Evolutionary conservation across 139 green algal species (phyloP).

Genomic region (Yamagishiella unicocca): DNA sequence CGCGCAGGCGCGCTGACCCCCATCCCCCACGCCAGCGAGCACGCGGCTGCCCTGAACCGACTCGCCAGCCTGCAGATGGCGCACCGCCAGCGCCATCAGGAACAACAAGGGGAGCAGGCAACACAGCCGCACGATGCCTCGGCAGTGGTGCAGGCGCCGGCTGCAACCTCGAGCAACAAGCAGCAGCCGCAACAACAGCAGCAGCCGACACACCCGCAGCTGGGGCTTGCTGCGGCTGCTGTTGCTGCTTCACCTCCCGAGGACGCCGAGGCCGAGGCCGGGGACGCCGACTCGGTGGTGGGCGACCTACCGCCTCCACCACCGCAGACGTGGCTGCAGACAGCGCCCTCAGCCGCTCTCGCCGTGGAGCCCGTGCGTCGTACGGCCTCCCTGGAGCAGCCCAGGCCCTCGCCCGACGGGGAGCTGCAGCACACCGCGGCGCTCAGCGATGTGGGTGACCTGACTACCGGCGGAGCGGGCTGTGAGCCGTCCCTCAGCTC

Average conservation of each 20-base stretch:
- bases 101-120: not conserved
- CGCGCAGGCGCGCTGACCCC: not conserved
- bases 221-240: not conserved
- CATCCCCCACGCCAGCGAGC: not conserved
- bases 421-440: not conserved
- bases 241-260: too few relatives aligned
- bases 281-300: not conserved
- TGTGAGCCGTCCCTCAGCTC: not conserved
- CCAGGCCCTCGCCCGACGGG: not conserved
- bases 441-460: not conserved
- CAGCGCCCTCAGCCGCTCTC: not conserved
- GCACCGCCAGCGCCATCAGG: not conserved
- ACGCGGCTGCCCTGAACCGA: not conserved
- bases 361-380: not conserved
- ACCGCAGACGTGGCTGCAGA: not conserved
- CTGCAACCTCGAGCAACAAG: not conserved
- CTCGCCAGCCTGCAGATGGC: constrained; percentile 5
- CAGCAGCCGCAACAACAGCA: not conserved
- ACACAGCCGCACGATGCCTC: not conserved
- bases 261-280: not conserved
- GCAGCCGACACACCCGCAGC: not conserved
- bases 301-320: not conserved
- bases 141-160: not conserved
- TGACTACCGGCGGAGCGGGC: not conserved
- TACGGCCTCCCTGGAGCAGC: not conserved